Conservation (phyloP, 2,329 filamentous ascomycete genomes). For the Paradendryphiella salina region DNA sequence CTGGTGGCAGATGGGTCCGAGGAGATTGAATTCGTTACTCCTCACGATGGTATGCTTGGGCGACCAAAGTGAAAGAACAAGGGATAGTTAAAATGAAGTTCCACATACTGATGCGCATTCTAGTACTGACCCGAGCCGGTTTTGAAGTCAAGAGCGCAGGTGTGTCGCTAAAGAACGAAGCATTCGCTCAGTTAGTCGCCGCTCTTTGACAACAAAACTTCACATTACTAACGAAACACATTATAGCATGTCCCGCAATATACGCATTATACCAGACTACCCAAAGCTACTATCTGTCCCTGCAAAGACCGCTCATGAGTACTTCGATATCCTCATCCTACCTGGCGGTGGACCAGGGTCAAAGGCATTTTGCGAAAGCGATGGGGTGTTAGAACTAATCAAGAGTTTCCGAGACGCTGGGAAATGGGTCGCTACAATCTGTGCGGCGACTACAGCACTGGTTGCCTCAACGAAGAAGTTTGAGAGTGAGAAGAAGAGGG, state of each 20-base stretch:
- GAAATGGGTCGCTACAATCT: conserved; percentile 45
- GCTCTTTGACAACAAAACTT: neutral
- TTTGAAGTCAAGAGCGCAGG: conserved; percentile 45
- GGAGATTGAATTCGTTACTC: conserved; percentile 49
- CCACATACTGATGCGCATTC: neutral
- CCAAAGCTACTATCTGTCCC: conserved; percentile 25
- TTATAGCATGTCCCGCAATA: conserved; percentile 43
- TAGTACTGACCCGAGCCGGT: conserved; percentile 47
- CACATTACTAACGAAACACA: neutral
- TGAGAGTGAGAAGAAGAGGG: conserved; percentile 26
- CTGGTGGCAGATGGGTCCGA: conserved; percentile 47
- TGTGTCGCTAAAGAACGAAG: conserved; percentile 40
- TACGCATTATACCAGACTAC: conserved; percentile 44
- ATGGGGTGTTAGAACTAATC: conserved; percentile 37
- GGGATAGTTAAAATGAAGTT: neutral
- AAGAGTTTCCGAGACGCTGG: conserved; percentile 32
- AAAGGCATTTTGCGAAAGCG: conserved; percentile 37
- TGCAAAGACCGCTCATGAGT: conserved; percentile 16
- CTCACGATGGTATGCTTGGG: conserved; percentile 43
- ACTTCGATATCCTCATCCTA: conserved; percentile 43
- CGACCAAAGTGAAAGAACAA: neutral
- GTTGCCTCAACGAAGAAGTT: conserved; percentile 33
- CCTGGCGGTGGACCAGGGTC: conserved; percentile 47
- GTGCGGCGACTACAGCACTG: conserved; percentile 46
- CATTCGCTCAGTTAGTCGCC: conserved; percentile 34